Base-by-base conservation (phyloP, 345 rosid genomes). In the Kandelia obovata region DNA sequence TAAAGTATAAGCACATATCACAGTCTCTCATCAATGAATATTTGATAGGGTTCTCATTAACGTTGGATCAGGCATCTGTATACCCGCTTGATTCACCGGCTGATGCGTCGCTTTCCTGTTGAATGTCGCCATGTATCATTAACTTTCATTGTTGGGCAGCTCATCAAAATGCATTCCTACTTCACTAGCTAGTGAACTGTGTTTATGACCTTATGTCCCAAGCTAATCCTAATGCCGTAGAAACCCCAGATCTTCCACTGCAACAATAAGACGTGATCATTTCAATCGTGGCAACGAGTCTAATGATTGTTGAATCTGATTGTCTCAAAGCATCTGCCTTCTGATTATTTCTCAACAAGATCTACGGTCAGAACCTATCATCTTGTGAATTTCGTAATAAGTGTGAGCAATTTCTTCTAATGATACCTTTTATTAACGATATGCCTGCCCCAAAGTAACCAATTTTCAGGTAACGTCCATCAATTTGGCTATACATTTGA, bases 371-470 rank as follows among this genome's bases (percentile, higher is more conserved):
- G 46, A 26, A 46, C 20, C 73, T 66, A 65, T 58, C 57, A 70
- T 70, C 51, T 28, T 52, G 56, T 55, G 28, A 66, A 55, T 55
- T 70, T 64, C 53, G 34, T 39, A 67, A 21, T 23, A 21, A 61
- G 43, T 64, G 32, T 63, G 17, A 19, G 62, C 67, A 67, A 63
- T 63, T 62, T 55, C 55, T 32, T n/a, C 25, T 25, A 57, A 20
- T 35, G 32, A 58, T 7, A 27, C 37, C 5, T 55, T 32, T 27
- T 32, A 65, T 58, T 71, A 53, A 64, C 32, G 55, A 32, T 60
- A 73, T 78, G 67, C 56, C 67, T 73, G 39, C 61, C 61, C 72
- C 59, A 68, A 63, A 17, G 61, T 68, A 77, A 65, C 34, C 37
- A 70, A 28, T 55, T 71, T 66, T 51, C 66, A 71, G 73, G 67